Evolutionary conservation across 495 filamentous ascomycete species (phyloP), one percentile per base, ranked within the genome.

Genomic region (Aspergillus cristatus): DNA sequence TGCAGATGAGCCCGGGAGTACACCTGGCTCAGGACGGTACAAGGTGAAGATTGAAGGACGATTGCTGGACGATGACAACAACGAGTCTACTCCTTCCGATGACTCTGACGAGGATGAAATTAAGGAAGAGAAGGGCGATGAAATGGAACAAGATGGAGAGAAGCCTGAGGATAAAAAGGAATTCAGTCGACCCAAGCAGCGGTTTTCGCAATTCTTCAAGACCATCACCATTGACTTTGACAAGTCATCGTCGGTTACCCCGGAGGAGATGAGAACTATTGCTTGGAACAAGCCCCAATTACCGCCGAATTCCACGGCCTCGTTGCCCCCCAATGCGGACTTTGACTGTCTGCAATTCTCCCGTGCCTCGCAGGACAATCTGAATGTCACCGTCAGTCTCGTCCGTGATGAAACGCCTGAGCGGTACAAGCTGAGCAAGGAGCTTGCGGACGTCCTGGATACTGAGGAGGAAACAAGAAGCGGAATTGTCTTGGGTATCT

Each of bases 131-230:
- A 51, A 47, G 31, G 54, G 51, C 6, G 68, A 76, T 43, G 54
- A 68, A 31, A 82, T 81, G 72, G 81, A 85, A 7, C 69, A 78
- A 29, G 78, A 76, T 46, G 67, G 60, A 29, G 35, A 42, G 12
- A 52, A 53, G 7, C 45, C 53, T 10, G 42, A 55, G 17, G 65
- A 64, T 59, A 73, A 60, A 45, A 24, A 53, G 55, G 58, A 42
- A 34, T 18, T 62, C 30, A 75, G 65, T 40, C 64, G 57, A 38
- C 53, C 57, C 6, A 69, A 62, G 15, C 69, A 68, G 33, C 76
- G 81, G 38, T 81, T 98, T 59, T 94, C 91, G 17, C 84, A 95
- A 48, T 99, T 96, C 64, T 94, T 99, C 77, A 93, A 93, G 58
- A 70, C 78, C 6, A 80, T 99, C 51, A 84, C 75, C 2, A 72